These are phyloP conservation scores for Grigorovia humatica DNA, from an alignment of 805 yeast genomes.

Conservation along the genomic window DNA sequence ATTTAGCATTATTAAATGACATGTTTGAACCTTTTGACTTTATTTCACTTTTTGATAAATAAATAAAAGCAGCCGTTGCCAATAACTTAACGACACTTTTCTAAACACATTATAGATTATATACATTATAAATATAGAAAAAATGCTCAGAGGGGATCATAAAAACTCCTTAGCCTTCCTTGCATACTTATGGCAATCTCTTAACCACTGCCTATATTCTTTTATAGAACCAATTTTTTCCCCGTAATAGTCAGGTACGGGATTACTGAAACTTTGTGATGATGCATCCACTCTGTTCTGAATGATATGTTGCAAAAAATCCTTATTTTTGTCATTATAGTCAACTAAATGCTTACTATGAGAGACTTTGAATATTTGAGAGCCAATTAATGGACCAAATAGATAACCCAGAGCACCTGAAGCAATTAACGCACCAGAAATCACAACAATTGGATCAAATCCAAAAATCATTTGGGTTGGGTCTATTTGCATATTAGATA, in stretches of 20 bases:
- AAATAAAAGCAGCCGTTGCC: background rate
- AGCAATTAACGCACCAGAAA: constrained; percentile 60
- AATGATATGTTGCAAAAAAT: constrained; percentile 63
- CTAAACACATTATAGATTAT: background rate
- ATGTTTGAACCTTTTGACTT: constrained; percentile 24
- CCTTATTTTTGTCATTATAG: constrained; percentile 54
- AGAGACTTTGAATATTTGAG: constrained; percentile 49
- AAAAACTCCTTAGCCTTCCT: constrained; percentile 71
- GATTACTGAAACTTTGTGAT: constrained; percentile 80
- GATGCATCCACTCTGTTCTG: constrained; percentile 86
- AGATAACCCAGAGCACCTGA: constrained; percentile 72
- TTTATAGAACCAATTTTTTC: constrained; percentile 82
- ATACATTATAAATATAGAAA: background rate
- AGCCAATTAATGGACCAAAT: constrained; percentile 75
- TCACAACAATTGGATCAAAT: constrained; percentile 75
- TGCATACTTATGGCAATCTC: constrained; percentile 87
- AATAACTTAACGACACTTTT: background rate
- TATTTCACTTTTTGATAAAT: constrained; percentile 13
- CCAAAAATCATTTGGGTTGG: constrained; percentile 81
- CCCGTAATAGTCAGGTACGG: constrained; percentile 98
- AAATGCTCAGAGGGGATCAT: constrained; percentile 18
- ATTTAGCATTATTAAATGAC: constrained; percentile 15
- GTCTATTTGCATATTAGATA: constrained; percentile 77
- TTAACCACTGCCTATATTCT: constrained; percentile 89
- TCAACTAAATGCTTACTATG: constrained; percentile 37